These are phyloP conservation scores for Neurospora tetraspora DNA, from an alignment of 495 filamentous ascomycete genomes.

Conservation along the genomic window DNA sequence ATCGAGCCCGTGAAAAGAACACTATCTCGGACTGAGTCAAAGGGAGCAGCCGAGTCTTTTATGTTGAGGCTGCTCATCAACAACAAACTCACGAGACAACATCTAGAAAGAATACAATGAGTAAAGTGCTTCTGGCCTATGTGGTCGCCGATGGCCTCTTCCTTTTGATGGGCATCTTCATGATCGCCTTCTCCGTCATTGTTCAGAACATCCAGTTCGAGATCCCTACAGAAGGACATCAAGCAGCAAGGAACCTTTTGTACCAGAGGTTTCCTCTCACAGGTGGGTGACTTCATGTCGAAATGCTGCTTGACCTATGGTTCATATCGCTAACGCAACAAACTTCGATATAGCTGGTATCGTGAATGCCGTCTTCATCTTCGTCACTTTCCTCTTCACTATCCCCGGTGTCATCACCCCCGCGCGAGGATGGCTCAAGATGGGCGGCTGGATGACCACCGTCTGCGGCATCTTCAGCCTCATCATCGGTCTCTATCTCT, in stretches of 20 bases:
- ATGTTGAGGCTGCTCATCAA: constrained; percentile 10
- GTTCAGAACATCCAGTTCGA: constrained; percentile 40
- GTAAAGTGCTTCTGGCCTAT: constrained; percentile 50
- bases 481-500: constrained; percentile 53
- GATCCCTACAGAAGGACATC: constrained; percentile 32
- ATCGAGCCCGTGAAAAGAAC: constrained; percentile 1
- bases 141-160: constrained; percentile 50
- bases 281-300: constrained; percentile 28
- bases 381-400: constrained; percentile 45
- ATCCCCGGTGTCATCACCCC: constrained; percentile 51
- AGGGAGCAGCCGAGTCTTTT: constrained; percentile 4
- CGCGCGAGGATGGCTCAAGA: constrained; percentile 47
- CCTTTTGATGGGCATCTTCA: constrained; percentile 49
- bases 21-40: constrained; percentile 1
- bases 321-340: constrained; percentile 16
- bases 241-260: constrained; percentile 55
- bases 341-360: constrained; percentile 41
- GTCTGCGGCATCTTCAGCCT: constrained; percentile 54
- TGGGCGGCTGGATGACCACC: constrained; percentile 49
- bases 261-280: constrained; percentile 50
- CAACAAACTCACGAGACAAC: neutral
- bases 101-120: constrained; percentile 33
- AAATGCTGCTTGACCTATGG: neutral
- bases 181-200: constrained; percentile 53
- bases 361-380: constrained; percentile 52